Percentiles rank a stretch among this genome's conserved stretches.
Conservation (phyloP, 352 stramenopile species). For the Pythium biforme region DNA sequence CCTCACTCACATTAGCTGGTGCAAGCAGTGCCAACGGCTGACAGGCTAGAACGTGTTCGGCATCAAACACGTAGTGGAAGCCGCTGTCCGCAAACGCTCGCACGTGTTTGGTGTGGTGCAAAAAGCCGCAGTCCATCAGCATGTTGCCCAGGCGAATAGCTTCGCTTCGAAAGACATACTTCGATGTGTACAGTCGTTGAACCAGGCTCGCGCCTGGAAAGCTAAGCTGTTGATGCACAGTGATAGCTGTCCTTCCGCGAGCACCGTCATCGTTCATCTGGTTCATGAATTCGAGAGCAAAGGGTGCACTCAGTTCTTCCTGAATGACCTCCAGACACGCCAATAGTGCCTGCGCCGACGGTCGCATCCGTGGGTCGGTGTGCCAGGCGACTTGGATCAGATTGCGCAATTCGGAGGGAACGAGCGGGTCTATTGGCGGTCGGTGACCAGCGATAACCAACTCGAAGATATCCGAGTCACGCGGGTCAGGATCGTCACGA, state of each 20-base stretch:
- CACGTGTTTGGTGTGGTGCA: conserved; percentile 37
- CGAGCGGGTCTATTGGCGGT: conserved; percentile 32
- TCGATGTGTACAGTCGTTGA: conserved; percentile 6
- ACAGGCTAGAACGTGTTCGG: conserved; percentile 25
- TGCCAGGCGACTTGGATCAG: conserved; percentile 63
- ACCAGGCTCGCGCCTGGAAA: conserved; percentile 27
- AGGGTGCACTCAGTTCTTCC: conserved; percentile 49
- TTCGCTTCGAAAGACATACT: conserved; percentile 22
- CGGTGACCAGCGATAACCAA: conserved; percentile 40
- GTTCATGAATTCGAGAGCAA: conserved; percentile 49
- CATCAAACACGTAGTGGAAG: conserved; percentile 33
- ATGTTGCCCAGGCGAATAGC: conserved; percentile 37
- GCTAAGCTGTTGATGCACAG: background rate
- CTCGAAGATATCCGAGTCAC: conserved; percentile 43
- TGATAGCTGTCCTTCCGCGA: too few relatives aligned
- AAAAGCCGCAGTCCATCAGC: conserved; percentile 36
- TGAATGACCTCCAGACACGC: conserved; percentile 50
- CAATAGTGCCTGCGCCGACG: conserved; percentile 49
- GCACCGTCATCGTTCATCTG: conserved; percentile 39
- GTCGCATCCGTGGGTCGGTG: conserved; percentile 42
- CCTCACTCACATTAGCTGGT: background rate
- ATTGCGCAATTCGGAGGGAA: conserved; percentile 50
- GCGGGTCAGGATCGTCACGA: conserved; percentile 4
- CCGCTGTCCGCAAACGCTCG: conserved; percentile 22
- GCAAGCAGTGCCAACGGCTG: conserved; percentile 23